These are phyloP conservation scores for Mycena floridula DNA, from an alignment of 768 basidiomycete species.

Conservation along the genomic window DNA sequence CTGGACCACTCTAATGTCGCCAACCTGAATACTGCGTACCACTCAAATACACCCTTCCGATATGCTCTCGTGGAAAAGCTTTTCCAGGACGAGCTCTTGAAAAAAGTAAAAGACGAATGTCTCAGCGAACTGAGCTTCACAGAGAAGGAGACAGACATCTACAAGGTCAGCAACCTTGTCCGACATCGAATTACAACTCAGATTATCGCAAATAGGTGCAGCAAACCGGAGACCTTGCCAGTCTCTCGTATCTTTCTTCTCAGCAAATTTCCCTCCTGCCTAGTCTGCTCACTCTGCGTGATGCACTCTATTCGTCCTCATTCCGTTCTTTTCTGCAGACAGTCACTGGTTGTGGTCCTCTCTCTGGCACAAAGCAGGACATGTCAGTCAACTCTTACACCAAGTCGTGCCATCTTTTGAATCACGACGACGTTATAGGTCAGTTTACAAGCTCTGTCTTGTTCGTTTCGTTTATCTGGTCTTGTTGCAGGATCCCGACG, in stretches of 20 bases:
- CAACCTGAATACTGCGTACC: conserved; percentile 50
- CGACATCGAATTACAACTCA: conserved; percentile 5
- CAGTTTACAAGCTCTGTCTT: too few species aligned
- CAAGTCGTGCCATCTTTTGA: conserved; percentile 87
- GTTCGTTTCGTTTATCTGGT: too few species aligned
- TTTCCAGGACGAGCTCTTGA: conserved; percentile 78
- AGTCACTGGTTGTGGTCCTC: conserved; percentile 88
- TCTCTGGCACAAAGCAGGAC: conserved; percentile 90
- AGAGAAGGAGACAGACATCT: conserved; percentile 97
- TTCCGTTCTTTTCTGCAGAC: conserved; percentile 81
- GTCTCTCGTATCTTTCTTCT: conserved; percentile 78
- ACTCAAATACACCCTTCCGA: conserved; percentile 65
- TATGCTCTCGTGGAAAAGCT: conserved; percentile 76
- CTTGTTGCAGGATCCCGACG: conserved; percentile 88
- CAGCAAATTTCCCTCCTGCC: conserved; percentile 77
- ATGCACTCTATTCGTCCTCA: conserved; percentile 81
- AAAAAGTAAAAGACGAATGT: conserved; percentile 80
- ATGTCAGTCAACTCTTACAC: conserved; percentile 93
- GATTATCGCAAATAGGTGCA: conserved; percentile 56
- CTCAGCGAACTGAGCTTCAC: conserved; percentile 72
- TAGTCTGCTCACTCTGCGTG: conserved; percentile 72
- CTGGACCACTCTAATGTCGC: conserved; percentile 54
- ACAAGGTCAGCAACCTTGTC: conserved; percentile 56
- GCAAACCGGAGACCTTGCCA: conserved; percentile 95
- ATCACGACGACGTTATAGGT: conserved; percentile 99